Evolutionary conservation across 2,329 filamentous ascomycete genomes (phyloP), one percentile per base, ranked within the genome.

Genomic region (Ceratocystis eucalypticola): DNA sequence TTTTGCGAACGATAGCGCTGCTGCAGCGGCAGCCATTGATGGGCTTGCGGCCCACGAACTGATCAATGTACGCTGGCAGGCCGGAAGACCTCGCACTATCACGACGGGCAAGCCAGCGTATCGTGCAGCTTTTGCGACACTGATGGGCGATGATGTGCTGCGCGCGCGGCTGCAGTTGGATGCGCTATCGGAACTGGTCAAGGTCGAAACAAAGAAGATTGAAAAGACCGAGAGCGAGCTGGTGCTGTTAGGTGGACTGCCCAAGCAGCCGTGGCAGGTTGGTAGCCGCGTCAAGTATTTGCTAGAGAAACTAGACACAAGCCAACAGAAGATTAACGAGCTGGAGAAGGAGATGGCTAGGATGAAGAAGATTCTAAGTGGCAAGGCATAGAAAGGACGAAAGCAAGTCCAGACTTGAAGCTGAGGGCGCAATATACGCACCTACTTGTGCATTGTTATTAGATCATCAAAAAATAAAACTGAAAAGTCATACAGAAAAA

Each of bases 51-150:
- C 91, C 72, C 86, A 89, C 0, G 94, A 97, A 74, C 84, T 97
- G 41, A 91, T 99, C 72, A 84, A 85, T 0, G 85, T 97, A 64
- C 82, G 82, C 30, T 84, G 84, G 3, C 78, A 81, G 62, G 87
- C 88, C 59, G 93, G 94, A 0, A 86, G 91, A 0, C 93, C 94
- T 0, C 84, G 86, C 67, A 80, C 80, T 41, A 88, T 97, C 74
- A 86, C 82, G 65, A 88, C 91, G 0, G 91, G 91, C 25, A 91
- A 89, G 72, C 92, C 93, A 0, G 88, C 97, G 30, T 95, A 93
- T 75, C 84, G 86, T 67, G 85, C 92, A 1, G 92, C 92, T 0
- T 97, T 97, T 77, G 80, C 82, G 68, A 79, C 83, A 46, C 77
- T 96, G 46, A 81, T 85, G 0, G 77, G 83, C 59, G 92, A 96